Percentiles rank a stretch among this genome's conserved stretches.
phyloP scores from a whole-genome alignment of 2,329 filamentous ascomycete genomes.

The Blastomyces silverae region DNA sequence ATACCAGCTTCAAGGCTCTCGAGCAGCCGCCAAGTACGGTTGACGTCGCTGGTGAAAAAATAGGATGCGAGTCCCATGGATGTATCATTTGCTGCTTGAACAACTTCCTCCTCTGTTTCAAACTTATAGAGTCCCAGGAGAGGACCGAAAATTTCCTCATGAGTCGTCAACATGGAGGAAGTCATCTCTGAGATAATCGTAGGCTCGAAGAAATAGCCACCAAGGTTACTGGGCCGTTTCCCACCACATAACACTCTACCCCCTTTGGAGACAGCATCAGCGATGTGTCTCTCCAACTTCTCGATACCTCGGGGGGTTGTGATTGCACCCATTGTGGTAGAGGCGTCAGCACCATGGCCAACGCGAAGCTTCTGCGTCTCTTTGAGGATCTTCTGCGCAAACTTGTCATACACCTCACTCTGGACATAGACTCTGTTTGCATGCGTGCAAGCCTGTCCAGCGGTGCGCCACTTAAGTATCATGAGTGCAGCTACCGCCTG shows the following conservation, averaged over 20 bases:
- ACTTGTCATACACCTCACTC: slow-evolving; percentile 36
- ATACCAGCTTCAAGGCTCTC: slow-evolving; percentile 77
- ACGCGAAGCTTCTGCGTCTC: slow-evolving; percentile 35
- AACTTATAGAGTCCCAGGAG: slow-evolving; percentile 23
- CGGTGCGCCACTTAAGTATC: slow-evolving; percentile 17
- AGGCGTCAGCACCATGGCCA: slow-evolving; percentile 29
- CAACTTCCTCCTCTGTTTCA: slow-evolving; percentile 28
- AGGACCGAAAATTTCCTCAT: slow-evolving; percentile 31
- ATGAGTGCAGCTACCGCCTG: slow-evolving; percentile 18
- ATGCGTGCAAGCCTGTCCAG: slow-evolving; percentile 26
- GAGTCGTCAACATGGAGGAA: slow-evolving; percentile 24
- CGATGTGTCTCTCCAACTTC: slow-evolving; percentile 24
- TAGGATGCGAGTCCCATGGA: slow-evolving; percentile 29
- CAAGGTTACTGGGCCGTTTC: slow-evolving; percentile 12
- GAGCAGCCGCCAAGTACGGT: slow-evolving; percentile 55
- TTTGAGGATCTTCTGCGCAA: slow-evolving; percentile 45
- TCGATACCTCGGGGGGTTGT: slow-evolving; percentile 18
- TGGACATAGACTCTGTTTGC: slow-evolving; percentile 40
- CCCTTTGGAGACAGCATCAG: slow-evolving; percentile 27
- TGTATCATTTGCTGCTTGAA: slow-evolving; percentile 28
- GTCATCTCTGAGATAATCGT: slow-evolving; percentile 17
- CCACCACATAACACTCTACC: slow-evolving; percentile 27
- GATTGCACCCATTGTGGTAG: slow-evolving; percentile 26
- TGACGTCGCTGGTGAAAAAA: slow-evolving; percentile 50
- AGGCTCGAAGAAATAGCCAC: slow-evolving; percentile 6